Evolutionary conservation across 352 stramenopile genomes (phyloP), one percentile per base, ranked within the genome.

Genomic region (Pythium biforme): DNA sequence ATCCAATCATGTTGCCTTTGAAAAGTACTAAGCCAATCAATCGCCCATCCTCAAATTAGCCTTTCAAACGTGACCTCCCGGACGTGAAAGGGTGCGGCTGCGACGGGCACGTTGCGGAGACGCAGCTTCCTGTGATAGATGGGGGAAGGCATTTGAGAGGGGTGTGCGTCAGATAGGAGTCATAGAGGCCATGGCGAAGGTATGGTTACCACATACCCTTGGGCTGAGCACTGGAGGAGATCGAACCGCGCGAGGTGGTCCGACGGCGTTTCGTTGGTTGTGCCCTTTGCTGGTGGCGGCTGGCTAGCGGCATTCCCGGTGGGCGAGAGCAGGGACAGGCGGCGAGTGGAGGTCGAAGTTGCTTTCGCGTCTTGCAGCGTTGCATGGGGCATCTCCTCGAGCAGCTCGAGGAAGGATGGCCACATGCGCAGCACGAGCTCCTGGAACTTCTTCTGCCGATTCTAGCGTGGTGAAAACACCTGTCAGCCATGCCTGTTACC

Each of bases 361-460:
- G 50, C 53, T 43, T 48, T 59, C 4, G 48, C 63, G n/a, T 75
- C 53, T 20, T 72, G 43, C 10, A 88, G 23, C 15, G 85, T 29
- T 7, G 77, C 74, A 7, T 66, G 52, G 11, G 81, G 78, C 0
- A 90, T 59, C 20, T 48, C 37, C 4, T 82, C 77, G 20, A 73
- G 68, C 60, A 79, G 81, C 1, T 84, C 67, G 34, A 89, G 66
- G 48, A 89, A 89, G 10, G 79, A 81, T 4, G 83, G 80, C 83
- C 83, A 93, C 80, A 93, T 89, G 12, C 83, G 80, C 25, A 93
- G 59, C 45, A 90, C 80, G 22, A 93, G 70, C 43, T 89, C 76
- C 25, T 85, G 73, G 41, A 91, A 90, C 53, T 82, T 84, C 17
- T 49, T 27, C 27, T 87, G 75, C 0, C 83, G 83, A 46, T 89